Evolutionary conservation across 805 yeast species (phyloP), one percentile per base, ranked within the genome.

Genomic region (Schizosaccharomyces cryophilus): DNA sequence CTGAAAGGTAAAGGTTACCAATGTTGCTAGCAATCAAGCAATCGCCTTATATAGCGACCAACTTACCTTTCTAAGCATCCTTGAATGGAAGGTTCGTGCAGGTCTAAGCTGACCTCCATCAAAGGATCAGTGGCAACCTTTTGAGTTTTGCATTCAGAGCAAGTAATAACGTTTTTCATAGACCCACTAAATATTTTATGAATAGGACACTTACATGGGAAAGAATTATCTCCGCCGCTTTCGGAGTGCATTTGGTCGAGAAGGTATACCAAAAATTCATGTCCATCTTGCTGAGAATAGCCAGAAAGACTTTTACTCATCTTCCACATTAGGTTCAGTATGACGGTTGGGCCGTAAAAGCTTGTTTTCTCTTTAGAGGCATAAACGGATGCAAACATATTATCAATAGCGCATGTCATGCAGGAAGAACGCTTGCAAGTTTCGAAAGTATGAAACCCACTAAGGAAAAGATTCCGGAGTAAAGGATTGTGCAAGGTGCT

Each of bases 221-320:
- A 63, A 24, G 54, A n/a, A n/a, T 42, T 42, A 15, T 60, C 56
- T 54, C 65, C 63, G 4, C 65, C 59, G 9, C 66, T 59, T 55
- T 66, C 61, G 19, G 45, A 45, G 70, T 93, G 98, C 62, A 93
- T 71, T 71, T 88, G 95, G 70, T 90, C 85, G 47, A 90, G 75
- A 35, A 90, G 68, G 69, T 90, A 89, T 69, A 93, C 96, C 84
- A 95, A 84, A 71, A 90, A 93, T 71, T 93, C 99, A 72, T 93
- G 99, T 0, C 98, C 97, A 70, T 93, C 99, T 71, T 93, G 99
- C 71, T 93, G 96, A 42, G 93, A 84, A 66, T 89, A 89, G 1
- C 99, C 99, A 0, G 96, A 95, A 62, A 93, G 77, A 42, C 87
- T 79, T 65, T 85, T 80, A 66, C 87, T 85, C 58, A 83, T 82